Evolutionary conservation across 768 basidiomycete genomes (phyloP).

Genomic region (Tricholomella constricta): DNA sequence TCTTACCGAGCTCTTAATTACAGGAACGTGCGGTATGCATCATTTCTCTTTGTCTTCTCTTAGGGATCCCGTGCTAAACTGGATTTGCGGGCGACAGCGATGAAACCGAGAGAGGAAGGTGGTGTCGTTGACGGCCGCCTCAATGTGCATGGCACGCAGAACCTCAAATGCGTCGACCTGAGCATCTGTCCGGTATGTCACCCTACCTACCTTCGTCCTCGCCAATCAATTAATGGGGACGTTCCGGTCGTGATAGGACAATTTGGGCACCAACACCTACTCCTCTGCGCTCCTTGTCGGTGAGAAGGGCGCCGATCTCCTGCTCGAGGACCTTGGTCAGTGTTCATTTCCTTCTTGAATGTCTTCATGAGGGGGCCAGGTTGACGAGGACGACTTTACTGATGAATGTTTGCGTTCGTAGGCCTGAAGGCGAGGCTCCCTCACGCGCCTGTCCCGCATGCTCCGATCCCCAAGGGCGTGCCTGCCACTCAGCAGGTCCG

Average conservation of each 20-base stretch:
- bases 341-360: background rate
- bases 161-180: conserved; percentile 69
- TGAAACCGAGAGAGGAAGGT: conserved; percentile 68
- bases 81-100: conserved; percentile 36
- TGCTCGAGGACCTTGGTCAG: conserved; percentile 66
- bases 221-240: no score
- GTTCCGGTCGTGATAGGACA: no score
- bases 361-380: background rate
- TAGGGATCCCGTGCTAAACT: background rate
- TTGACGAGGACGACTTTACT: background rate
- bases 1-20: background rate
- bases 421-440: conserved; percentile 64
- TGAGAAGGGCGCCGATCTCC: conserved; percentile 65
- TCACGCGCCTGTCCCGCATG: conserved; percentile 71
- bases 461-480: conserved; percentile 54
- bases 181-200: conserved; percentile 67
- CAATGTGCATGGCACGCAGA: conserved; percentile 65
- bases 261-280: conserved; percentile 73
- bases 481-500: conserved; percentile 51
- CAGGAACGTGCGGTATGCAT: conserved; percentile 47
- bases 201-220: background rate
- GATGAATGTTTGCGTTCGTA: conserved; percentile 21
- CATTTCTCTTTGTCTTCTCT: background rate
- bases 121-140: conserved; percentile 67
- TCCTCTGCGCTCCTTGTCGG: conserved; percentile 70